phyloP scores from a whole-genome alignment of 768 basidiomycete genomes.

The Symmetrospora coprosmae region DNA sequence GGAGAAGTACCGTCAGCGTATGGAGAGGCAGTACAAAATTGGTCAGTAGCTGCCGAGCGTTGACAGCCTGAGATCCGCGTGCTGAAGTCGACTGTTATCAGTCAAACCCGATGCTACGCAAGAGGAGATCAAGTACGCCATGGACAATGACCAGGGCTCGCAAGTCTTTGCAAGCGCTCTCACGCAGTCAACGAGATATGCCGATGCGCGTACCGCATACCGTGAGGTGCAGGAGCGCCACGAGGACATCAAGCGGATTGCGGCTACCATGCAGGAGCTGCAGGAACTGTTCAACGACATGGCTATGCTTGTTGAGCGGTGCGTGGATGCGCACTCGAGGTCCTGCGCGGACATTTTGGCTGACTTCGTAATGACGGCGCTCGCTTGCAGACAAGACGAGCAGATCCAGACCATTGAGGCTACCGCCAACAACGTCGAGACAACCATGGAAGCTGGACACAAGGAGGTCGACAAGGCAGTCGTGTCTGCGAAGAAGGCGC shows the following conservation, averaged over 20 bases:
- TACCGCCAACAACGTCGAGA: slow-evolving; percentile 50
- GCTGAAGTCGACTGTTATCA: too few relatives aligned
- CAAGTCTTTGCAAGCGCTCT: slow-evolving; percentile 18
- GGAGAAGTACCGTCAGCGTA: slow-evolving; percentile 41
- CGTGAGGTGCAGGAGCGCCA: slow-evolving; percentile 80
- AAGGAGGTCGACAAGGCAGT: slow-evolving; percentile 17
- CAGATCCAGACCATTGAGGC: slow-evolving; percentile 52
- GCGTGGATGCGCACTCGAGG: too few relatives aligned
- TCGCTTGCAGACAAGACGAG: slow-evolving; percentile 47
- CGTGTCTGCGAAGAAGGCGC: slow-evolving; percentile 41
- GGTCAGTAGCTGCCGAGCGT: too few relatives aligned
- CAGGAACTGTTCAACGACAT: slow-evolving; percentile 78
- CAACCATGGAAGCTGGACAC: slow-evolving; percentile 45
- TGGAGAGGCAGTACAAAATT: slow-evolving; percentile 43
- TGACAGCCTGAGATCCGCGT: neutral
- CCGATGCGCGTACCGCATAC: slow-evolving; percentile 17
- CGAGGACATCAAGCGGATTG: slow-evolving; percentile 68
- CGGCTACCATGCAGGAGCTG: slow-evolving; percentile 72
- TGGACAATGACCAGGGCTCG: slow-evolving; percentile 23
- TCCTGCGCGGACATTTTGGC: neutral
- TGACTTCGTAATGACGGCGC: slow-evolving; percentile 34
- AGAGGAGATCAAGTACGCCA: slow-evolving; percentile 30
- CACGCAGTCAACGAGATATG: slow-evolving; percentile 16
- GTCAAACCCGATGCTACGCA: slow-evolving; percentile 34
- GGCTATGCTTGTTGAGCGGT: neutral